A percentile compares a stretch with the other conserved stretches of the same genome.
Evolutionary conservation across 2,329 filamentous ascomycete genomes (phyloP).

Genomic region (Alternaria rosae): DNA sequence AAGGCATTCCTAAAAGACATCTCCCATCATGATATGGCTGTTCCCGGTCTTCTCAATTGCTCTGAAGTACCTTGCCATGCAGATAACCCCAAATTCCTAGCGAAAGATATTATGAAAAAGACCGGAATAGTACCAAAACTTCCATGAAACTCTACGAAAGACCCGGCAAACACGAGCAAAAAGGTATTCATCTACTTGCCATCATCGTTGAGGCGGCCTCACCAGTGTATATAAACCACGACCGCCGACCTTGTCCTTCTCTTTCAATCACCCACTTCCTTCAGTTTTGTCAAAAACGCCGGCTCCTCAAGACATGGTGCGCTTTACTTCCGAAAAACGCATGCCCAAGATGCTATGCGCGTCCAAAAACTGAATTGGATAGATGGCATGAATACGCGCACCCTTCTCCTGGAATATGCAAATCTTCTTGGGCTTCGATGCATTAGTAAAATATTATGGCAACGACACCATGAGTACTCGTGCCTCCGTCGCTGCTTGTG

Average conservation of each 20-base stretch:
- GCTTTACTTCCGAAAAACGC: neutral
- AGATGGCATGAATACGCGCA: neutral
- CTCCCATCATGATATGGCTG: neutral
- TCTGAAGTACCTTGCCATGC: neutral
- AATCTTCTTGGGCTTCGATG: accelerated
- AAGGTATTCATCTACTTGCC: neutral
- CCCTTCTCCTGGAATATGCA: neutral
- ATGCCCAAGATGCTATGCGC: neutral
- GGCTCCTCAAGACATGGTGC: neutral
- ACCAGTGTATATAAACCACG: neutral
- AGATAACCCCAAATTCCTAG: too few species aligned
- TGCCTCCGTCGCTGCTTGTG: neutral
- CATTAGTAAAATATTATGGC: accelerated
- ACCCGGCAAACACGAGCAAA: neutral
- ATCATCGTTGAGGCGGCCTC: neutral
- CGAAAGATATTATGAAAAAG: neutral
- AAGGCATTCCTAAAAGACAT: neutral
- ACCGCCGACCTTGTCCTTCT: neutral
- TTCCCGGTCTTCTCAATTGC: neutral
- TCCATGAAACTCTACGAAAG: neutral
- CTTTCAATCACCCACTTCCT: neutral
- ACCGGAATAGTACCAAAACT: neutral
- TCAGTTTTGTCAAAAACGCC: neutral
- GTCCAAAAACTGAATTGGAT: neutral
- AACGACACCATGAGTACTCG: neutral